Base-by-base conservation (phyloP, 768 basidiomycete species). In the Cubamyces sp. region DNA sequence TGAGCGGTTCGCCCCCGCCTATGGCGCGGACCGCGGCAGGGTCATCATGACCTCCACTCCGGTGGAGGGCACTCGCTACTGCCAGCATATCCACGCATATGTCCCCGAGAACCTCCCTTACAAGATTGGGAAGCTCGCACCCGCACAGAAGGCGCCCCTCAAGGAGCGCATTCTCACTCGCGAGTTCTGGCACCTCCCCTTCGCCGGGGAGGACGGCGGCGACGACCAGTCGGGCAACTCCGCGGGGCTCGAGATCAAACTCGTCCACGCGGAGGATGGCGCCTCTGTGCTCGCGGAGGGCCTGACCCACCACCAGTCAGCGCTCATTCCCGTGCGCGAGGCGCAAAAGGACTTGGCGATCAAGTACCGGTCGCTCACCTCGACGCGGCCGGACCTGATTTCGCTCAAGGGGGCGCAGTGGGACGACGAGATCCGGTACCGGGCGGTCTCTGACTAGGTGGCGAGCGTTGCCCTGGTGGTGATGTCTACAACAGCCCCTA, bases 71-170 rank as follows among this genome's bases (percentile, higher is more conserved):
- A 57, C 66, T 23, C 66, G 66, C 40, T 67, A 67, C 63, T 67
- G 66, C 63, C 55, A 61, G 51, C 60, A 64, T 26, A 49, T 67
- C 40, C 53, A 67, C 45, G 66, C 60, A 18, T 61, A 51, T 47
- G 66, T 67, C 19, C 66, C 66, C 55, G 62, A 48, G 52, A 45
- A 67, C 57, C 63, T 67, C 15, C 50, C 66, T 15, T 67, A 64
- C 63, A 57, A 53, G 54, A 42, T 64, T 46, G 63, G 62, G 39
- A 57, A 54, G 60, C 50, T 56, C 60, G 57, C 60, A 28, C 30
- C 28, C 51, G 49, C 53, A 42, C 64, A 28, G 54, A 57, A 52
- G 56, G 48, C 47, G 25, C 51, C 62, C 40, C 59, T 66, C 28
- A 40, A n/a, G 25, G 50, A 62, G 60, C 60, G 56, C 26, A 18